These are phyloP conservation scores for Leccinum subrobustum DNA, from an alignment of 1,284 basidiomycete species.

Conservation along the genomic window DNA sequence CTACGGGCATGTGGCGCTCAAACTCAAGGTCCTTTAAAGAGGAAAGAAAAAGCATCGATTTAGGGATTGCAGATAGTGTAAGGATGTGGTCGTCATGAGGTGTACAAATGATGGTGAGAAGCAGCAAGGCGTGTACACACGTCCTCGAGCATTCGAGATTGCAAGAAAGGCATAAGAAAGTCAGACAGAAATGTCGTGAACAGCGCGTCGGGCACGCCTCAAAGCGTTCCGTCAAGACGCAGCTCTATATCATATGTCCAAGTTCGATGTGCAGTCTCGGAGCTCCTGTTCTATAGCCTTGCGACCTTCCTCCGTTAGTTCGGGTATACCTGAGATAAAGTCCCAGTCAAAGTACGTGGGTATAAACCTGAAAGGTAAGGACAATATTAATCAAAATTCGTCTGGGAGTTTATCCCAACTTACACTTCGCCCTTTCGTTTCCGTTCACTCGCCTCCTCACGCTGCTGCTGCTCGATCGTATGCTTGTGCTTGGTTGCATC, in stretches of 20 bases:
- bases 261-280: constrained; percentile 17
- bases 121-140: constrained; percentile 2
- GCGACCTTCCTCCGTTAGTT: constrained; percentile 68
- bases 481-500: constrained; percentile 91
- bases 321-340: constrained; percentile 71
- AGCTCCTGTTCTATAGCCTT: constrained; percentile 74
- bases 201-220: not conserved
- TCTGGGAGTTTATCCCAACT: constrained; percentile 39
- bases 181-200: constrained; percentile 12
- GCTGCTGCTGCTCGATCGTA: constrained; percentile 85
- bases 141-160: constrained; percentile 6
- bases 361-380: constrained; percentile 59
- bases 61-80: constrained; percentile 26
- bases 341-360: constrained; percentile 80
- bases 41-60: constrained; percentile 9
- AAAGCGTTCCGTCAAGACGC: not conserved
- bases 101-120: constrained; percentile 15
- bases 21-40: not conserved
- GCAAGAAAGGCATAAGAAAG: constrained; percentile 6
- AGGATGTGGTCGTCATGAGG: constrained; percentile 28
- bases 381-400: not conserved
- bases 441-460: constrained; percentile 81
- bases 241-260: constrained; percentile 19
- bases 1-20: not conserved
- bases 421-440: constrained; percentile 77